phyloP scores from a whole-genome alignment of 2,329 filamentous ascomycete genomes.

The Ceratocystis papillata region DNA sequence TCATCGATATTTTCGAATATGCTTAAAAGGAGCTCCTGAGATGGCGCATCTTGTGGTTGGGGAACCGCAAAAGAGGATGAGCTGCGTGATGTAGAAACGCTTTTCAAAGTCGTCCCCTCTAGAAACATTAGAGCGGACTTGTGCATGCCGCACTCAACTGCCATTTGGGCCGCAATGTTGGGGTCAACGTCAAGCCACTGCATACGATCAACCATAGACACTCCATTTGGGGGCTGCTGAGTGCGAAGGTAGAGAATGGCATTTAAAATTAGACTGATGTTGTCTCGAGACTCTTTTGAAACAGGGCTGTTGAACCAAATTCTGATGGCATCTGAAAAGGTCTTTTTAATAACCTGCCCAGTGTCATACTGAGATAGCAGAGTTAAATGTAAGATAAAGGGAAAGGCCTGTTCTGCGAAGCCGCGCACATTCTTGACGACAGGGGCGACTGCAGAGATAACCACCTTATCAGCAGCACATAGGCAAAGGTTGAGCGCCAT shows the following conservation, averaged over 20 bases:
- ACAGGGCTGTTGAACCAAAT: constrained; percentile 36
- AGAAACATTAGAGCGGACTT: constrained; percentile 76
- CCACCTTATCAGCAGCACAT: constrained; percentile 32
- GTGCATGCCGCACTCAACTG: constrained; percentile 69
- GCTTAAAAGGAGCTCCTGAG: constrained; percentile 53
- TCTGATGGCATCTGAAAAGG: constrained; percentile 55
- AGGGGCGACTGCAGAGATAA: constrained; percentile 57
- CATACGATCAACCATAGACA: constrained; percentile 65
- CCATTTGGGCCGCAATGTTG: constrained; percentile 56
- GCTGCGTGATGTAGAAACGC: constrained; percentile 33
- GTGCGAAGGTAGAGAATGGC: constrained; percentile 79
- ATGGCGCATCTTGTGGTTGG: constrained; percentile 31
- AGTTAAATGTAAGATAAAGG: constrained; percentile 75
- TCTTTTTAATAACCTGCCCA: constrained; percentile 47
- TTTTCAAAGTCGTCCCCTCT: constrained; percentile 44
- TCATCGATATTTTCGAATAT: constrained; percentile 93
- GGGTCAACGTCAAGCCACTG: constrained; percentile 82
- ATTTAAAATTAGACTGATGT: constrained; percentile 73
- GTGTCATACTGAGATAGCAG: constrained; percentile 57
- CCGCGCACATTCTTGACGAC: constrained; percentile 55
- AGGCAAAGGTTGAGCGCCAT: constrained; percentile 35
- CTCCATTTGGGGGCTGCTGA: constrained; percentile 62
- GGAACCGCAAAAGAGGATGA: constrained; percentile 57
- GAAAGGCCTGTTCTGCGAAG: constrained; percentile 65
- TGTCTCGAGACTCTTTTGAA: constrained; percentile 45